These are phyloP conservation scores for Neurospora sp. DNA, from an alignment of 495 filamentous ascomycete species.

Conservation along the genomic window DNA sequence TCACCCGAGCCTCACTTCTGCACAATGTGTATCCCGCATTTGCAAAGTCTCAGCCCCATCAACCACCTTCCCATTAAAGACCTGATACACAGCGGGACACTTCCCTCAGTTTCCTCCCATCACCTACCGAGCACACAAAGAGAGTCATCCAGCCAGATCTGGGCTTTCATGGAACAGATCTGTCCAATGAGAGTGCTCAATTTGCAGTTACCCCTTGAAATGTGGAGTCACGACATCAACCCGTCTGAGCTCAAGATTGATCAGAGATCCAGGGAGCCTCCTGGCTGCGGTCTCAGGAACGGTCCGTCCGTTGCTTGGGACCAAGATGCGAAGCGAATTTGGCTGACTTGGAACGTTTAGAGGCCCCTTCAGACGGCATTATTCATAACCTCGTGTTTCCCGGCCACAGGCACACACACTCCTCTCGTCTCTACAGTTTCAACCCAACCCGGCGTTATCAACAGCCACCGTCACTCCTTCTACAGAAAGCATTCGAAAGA, in stretches of 20 bases:
- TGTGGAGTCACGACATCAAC: not conserved
- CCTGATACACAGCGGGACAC: not conserved
- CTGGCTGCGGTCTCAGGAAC: not conserved
- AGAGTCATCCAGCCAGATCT: not conserved
- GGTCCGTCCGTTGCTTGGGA: not conserved
- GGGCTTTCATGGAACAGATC: not conserved
- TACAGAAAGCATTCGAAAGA: constrained; percentile 6
- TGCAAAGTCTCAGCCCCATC: not conserved
- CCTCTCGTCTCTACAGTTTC: constrained; percentile 17
- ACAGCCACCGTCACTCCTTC: constrained; percentile 41
- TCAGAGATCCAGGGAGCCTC: not conserved
- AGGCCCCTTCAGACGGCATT: constrained; percentile 18
- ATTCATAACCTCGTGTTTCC: constrained; percentile 28
- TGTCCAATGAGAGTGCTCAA: not conserved
- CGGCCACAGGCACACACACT: constrained; percentile 17
- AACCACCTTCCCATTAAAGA: not conserved
- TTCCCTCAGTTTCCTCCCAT: not conserved
- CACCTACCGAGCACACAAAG: not conserved
- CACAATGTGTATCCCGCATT: not conserved
- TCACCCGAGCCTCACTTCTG: not conserved
- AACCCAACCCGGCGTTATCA: constrained; percentile 22
- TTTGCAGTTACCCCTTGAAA: not conserved
- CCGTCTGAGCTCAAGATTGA: not conserved
- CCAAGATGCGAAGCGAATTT: constrained; percentile 1
- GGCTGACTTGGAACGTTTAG: constrained; percentile 18